Evolutionary conservation across 352 stramenopile species (phyloP), one percentile per base, ranked within the genome.

Genomic region (Globisporangium carolinianum): DNA sequence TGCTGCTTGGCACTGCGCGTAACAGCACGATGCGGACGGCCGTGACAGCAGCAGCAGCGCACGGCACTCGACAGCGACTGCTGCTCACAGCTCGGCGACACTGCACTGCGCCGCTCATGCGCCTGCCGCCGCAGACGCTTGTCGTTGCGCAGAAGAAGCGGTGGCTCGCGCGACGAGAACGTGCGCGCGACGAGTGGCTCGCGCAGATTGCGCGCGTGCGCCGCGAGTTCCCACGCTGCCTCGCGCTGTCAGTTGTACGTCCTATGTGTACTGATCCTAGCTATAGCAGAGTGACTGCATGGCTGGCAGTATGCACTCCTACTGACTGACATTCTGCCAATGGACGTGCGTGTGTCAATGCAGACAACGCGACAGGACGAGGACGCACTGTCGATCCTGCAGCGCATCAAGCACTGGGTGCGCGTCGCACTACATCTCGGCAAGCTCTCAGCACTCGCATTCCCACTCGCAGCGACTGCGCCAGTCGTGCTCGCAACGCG

Each of bases 371-470:
- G 36, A 3, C 48, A 60, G 9, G 61, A 62, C 14, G 51, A 65
- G 0, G 50, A 32, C 11, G 18, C 32, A 8, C 51, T 62, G 11
- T 75, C 71, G 41, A 53, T 72, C 46, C 6, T 71, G 11, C 61
- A 72, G 47, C 71, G 57, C 2, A 35, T 88, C n/a, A 69, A 67
- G 32, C 71, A 77, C 11, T 69, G 81, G 58, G 45, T 88, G 15
- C 73, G 73, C 9, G 59, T 81, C 46, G 61, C 62, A 52, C 57
- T 85, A 9, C 82, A 91, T 49, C 69, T 91, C 32, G 64, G 63
- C 45, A 85, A 86, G 57, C 61, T 91, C n/a, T 12, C 89, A 35
- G 60, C 67, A 37, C 68, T 94, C 11, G 62, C 71, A 37, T 47
- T 79, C 24, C 80, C 80, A 12, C 63, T 90, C 8, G 63, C 71